Base-by-base conservation (phyloP, 1,284 basidiomycete species). In the Coriolopsis trogii region DNA sequence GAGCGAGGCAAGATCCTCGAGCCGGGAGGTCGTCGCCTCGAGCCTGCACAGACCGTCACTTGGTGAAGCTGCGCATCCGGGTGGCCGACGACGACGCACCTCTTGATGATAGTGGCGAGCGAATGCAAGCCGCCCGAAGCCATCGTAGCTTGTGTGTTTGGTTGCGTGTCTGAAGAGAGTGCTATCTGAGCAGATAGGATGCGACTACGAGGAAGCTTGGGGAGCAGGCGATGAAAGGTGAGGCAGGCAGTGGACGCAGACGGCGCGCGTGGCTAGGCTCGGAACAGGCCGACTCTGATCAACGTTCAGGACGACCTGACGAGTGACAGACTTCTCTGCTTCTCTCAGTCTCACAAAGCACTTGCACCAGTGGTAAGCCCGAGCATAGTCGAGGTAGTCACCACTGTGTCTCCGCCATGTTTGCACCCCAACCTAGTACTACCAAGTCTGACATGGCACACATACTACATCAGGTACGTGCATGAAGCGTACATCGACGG, bases 1-100 rank as follows among this genome's bases (percentile, higher is more conserved):
- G 63, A 67, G 71, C 44, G 74, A 70, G 46, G 89, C 91, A 54
- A 98, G 80, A 68, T 99, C 96, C 72, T 99, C 96, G 24, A 99
- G 84, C 46, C 96, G 85, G 44, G 93, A 94, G 7, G 95, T 95
- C 3, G 94, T 93, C 39, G 97, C 96, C 78, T 96, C 91, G 46
- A 93, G 80, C 57, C 91, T 91, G 63, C 42, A 34, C 31, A 20
- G 30, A 44, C 15, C 30, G 29, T 33, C 29, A 31, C 24, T 13
- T 20, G 8, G 16, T 30, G 28, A 26, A 42, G 29, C 24, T 28
- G 16, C 26, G 46, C 25, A 33, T 3, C 41, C 30, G 33, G 46
- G 34, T 23, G 8, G 41, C 28, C 24, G 4, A 25, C 23, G 20
- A 44, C 31, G 26, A 70, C 80, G 51, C 66, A 92, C 93, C 93